A percentile compares a stretch with the other conserved stretches of the same genome.
Conservation (phyloP, 2,329 filamentous ascomycete species). For the Fusarium sp. region DNA sequence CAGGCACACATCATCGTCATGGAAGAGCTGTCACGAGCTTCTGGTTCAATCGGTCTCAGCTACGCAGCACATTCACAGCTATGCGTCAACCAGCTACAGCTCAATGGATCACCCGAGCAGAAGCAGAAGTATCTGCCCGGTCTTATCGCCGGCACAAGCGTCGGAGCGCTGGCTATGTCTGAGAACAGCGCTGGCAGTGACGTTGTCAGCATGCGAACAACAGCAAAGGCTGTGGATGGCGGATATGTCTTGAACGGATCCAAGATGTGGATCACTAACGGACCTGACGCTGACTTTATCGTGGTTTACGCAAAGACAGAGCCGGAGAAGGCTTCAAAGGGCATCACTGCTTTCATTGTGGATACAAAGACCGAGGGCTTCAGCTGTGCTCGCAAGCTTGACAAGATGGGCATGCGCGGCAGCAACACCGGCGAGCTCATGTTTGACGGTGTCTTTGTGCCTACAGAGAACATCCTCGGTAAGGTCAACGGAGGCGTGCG, state of each 20-base stretch:
- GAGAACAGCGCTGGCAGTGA: conserved; percentile 92
- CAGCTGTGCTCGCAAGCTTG: conserved; percentile 87
- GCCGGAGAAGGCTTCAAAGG: conserved; percentile 82
- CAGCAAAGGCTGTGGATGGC: conserved; percentile 81
- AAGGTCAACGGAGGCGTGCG: conserved; percentile 82
- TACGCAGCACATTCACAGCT: conserved; percentile 97
- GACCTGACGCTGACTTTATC: conserved; percentile 90
- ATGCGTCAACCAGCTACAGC: conserved; percentile 94
- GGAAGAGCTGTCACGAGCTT: conserved; percentile 92
- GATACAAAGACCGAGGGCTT: conserved; percentile 79
- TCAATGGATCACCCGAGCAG: conserved; percentile 84
- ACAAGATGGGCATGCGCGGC: conserved; percentile 98
- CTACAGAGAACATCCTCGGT: conserved; percentile 83
- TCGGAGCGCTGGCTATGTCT: conserved; percentile 94
- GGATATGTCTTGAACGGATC: conserved; percentile 88
- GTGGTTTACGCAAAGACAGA: conserved; percentile 98
- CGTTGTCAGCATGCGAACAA: conserved; percentile 94
- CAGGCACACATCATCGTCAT: conserved; percentile 96
- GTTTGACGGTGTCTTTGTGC: conserved; percentile 92
- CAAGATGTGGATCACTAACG: conserved; percentile 99
- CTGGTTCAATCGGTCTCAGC: conserved; percentile 84
- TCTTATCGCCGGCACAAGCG: conserved; percentile 80
- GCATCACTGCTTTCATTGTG: conserved; percentile 95
- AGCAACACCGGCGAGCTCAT: conserved; percentile 95
- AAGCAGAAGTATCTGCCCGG: conserved; percentile 84